Evolutionary conservation across 805 yeast species (phyloP), one percentile per base, ranked within the genome.

Genomic region (Saccharomycopsis vini): DNA sequence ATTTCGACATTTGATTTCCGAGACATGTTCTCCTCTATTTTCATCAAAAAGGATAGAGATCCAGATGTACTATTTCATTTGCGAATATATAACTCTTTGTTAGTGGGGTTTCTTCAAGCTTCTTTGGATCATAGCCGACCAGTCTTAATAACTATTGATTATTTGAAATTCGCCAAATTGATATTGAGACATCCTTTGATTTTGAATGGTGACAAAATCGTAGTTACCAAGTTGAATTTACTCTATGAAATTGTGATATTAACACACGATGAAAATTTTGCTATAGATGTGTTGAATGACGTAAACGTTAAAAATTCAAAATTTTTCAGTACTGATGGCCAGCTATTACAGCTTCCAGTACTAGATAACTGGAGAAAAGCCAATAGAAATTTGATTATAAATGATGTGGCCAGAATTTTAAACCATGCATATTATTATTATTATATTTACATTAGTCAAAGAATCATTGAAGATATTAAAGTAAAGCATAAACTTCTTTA

Each of bases 1-100:
- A 60, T 76, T 45, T 54, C 68, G 19, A 63, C 76, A 4, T 57
- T 74, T 3, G 74, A 67, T 47, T 70, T 73, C 47, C 60, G 60
- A 41, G 60, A 59, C 30, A 67, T 75, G 4, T 57, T 60, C 32
- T 57, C 62, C 12, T 58, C 73, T 23, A 66, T 67, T n/a, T 21
- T 56, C 24, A 37, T 37, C 4, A 42, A 49, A 3, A 58, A 59
- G 30, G 44, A 49, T 13, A 66, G 52, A 43, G 54, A 55, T 16
- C 55, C 60, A 2, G 62, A 57, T 39, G 80, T 76, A 52, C 45
- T 77, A 36, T 77, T 69, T 55, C 77, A 75, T 52, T 52, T 75
- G 46, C 58, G 83, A 46, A 72, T 77, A 22, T 67, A 73, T 59
- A 75, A 73, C 44, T 63, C 77, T 3, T 54, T 75, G 48, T 68